Conservation (phyloP, 805 yeast genomes). For the Candida pseudoglaebosa region DNA sequence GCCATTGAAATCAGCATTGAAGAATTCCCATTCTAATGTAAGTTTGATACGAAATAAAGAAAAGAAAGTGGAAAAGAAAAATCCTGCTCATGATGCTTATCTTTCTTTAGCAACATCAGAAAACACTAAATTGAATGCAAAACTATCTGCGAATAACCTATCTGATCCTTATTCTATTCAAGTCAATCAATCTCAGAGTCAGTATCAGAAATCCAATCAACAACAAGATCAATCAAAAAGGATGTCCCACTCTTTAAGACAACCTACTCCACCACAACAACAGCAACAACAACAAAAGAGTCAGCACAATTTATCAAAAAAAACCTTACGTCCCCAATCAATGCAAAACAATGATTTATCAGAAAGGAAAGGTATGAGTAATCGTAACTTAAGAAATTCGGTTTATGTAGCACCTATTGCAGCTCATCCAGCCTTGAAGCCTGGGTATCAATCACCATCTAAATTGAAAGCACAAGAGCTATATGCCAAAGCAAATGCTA, state of each 20-base stretch:
- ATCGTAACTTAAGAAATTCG: slow-evolving; percentile 25
- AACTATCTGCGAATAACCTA: slow-evolving; percentile 42
- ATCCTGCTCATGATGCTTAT: slow-evolving; percentile 61
- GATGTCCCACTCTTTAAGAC: slow-evolving; percentile 8
- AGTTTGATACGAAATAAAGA: slow-evolving; percentile 7
- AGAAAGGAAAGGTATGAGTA: slow-evolving; percentile 20
- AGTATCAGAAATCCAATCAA: slow-evolving; percentile 5
- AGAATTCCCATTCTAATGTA: slow-evolving; percentile 27
- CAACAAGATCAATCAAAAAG: slow-evolving; percentile 12
- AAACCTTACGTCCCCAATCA: slow-evolving; percentile 35
- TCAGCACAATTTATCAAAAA: slow-evolving; percentile 17
- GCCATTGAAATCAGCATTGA: slow-evolving; percentile 55
- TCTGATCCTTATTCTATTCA: slow-evolving; percentile 14
- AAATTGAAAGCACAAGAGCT: slow-evolving; percentile 48
- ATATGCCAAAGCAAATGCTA: slow-evolving; percentile 47
- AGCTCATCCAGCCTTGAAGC: slow-evolving; percentile 38
- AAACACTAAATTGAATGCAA: slow-evolving; percentile 70
- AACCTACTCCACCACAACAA: neutral
- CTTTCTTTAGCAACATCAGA: slow-evolving; percentile 72
- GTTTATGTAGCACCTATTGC: slow-evolving; percentile 30
- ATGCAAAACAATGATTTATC: slow-evolving; percentile 9
- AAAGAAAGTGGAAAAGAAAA: slow-evolving; percentile 9
- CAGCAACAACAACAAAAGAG: slow-evolving; percentile 7
- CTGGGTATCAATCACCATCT: slow-evolving; percentile 36
- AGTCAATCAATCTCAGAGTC: slow-evolving; percentile 7